Evolutionary conservation across 2,329 filamentous ascomycete species (phyloP), one percentile per base, ranked within the genome.

Genomic region (Aureobasidium melanogenum): DNA sequence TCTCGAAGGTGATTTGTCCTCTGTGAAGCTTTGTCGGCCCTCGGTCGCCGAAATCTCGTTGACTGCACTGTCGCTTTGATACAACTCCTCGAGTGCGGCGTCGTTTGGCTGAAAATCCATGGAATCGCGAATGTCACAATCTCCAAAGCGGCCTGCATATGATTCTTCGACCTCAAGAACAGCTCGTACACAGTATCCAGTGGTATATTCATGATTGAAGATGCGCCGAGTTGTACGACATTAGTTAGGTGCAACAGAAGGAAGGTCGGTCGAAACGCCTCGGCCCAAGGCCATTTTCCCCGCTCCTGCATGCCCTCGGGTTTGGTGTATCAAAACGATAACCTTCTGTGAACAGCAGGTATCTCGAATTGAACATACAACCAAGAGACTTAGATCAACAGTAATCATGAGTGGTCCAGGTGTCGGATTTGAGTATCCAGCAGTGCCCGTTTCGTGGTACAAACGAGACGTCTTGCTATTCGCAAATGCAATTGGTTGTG

Each of bases 401-500:
- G 22, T 12, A 47, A 54, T 12, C 12, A 62, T 62, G 61, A 58
- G 54, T 38, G 61, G 46, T 22, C 61, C 61, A 36, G 61, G 61
- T 28, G 61, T 62, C 26, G 61, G 61, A 2, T 62, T 62, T 41
- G 61, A 62, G 36, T 62, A 62, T 32, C 36, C 43, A 17, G 22
- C 61, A 34, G 61, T 62, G 46, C 61, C 61, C 2, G 90, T 96
- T 12, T 83, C 87, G 68, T 97, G 91, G 92, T 76, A 89, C 69
- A 91, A 92, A 82, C 85, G 92, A 66, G 92, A 97, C 79, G 84
- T 87, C 38, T 81, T 97, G 64, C 85, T 97, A 64, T 97, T 97
- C 74, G 91, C 92, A 68, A 88, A 88, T 75, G 93, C 88, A 77
- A 93, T 97, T 73, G 92, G 92, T 61, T 86, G 82, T 71, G 93